A percentile compares a stretch with the other conserved stretches of the same genome.
Conservation (phyloP, 129 eudicot genomes). For the Flaveria ramosissima region DNA sequence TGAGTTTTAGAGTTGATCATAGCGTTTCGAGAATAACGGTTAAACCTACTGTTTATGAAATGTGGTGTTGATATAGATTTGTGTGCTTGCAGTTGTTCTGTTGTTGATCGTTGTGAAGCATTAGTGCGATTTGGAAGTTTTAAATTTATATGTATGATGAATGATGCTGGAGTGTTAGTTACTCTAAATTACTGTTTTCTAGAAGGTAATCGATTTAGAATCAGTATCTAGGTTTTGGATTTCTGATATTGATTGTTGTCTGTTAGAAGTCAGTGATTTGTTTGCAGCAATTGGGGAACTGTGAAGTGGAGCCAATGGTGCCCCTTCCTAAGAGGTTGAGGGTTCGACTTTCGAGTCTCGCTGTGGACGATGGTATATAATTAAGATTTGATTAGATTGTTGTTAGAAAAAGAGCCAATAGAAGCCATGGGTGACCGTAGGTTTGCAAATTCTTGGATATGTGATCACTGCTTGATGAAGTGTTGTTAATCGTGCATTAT, state of each 20-base stretch:
- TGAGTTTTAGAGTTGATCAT: constrained; percentile 15
- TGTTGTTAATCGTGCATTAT: not conserved
- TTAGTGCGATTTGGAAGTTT: not conserved
- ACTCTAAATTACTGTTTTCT: not conserved
- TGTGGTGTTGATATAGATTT: too few species aligned
- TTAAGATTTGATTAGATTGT: too few species aligned
- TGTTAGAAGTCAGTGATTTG: not conserved
- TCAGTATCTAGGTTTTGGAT: not conserved
- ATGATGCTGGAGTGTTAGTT: constrained; percentile 2
- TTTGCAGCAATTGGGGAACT: not conserved
- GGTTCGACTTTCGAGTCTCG: too few species aligned
- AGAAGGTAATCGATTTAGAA: too few species aligned
- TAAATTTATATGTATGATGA: not conserved
- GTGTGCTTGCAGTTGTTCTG: too few species aligned
- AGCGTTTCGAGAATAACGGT: not conserved
- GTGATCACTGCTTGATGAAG: constrained; percentile 4
- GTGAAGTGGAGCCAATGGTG: not conserved
- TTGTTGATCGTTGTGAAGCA: too few species aligned
- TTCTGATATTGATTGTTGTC: constrained; percentile 6
- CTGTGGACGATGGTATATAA: too few species aligned
- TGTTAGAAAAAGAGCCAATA: too few species aligned
- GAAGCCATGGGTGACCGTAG: not conserved
- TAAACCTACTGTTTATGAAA: too few species aligned
- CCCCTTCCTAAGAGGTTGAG: too few species aligned
- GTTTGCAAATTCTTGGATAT: not conserved